Conservation (phyloP, 192 early-diverging fungal species). For the Coemansia sp. region DNA sequence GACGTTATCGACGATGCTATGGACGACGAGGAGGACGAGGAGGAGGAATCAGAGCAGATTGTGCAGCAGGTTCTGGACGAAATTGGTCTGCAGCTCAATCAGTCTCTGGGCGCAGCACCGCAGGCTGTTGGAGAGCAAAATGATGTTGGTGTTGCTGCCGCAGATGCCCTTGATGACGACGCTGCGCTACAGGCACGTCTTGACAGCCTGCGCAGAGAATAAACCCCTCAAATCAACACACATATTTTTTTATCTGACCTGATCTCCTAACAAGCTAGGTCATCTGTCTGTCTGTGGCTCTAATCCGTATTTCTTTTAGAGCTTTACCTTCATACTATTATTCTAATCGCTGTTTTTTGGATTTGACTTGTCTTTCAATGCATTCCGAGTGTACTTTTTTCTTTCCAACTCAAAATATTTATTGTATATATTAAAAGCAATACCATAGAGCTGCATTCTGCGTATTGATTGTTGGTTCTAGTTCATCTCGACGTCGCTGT, state of each 20-base stretch:
- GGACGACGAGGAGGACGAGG: slow-evolving; percentile 84
- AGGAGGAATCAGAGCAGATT: slow-evolving; percentile 87
- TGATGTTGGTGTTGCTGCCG: slow-evolving; percentile 41
- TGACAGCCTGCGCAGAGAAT: slow-evolving; percentile 86
- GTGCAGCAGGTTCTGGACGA: slow-evolving; percentile 95
- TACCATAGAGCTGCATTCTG: neutral
- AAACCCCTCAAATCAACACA: slow-evolving; percentile 15
- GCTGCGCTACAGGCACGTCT: slow-evolving; percentile 88
- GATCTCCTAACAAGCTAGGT: too few relatives aligned
- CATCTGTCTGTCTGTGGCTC: too few relatives aligned
- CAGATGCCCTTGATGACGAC: slow-evolving; percentile 53
- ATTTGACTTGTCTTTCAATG: too few relatives aligned
- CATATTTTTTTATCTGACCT: slow-evolving; percentile 1
- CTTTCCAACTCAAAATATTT: too few relatives aligned
- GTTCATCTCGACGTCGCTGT: neutral
- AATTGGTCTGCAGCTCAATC: slow-evolving; percentile 76
- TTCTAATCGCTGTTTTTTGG: too few relatives aligned
- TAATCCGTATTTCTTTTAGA: too few relatives aligned
- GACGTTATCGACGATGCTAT: slow-evolving; percentile 97
- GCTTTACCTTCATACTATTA: too few relatives aligned
- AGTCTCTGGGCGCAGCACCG: slow-evolving; percentile 51
- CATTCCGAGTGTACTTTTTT: too few relatives aligned
- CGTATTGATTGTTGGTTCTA: neutral
- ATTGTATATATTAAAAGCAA: neutral
- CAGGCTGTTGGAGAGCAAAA: slow-evolving; percentile 59